Percentiles rank a stretch among this genome's conserved stretches.
Evolutionary conservation across 345 rosid genomes (phyloP).

Genomic region (Ceriops decandra): DNA sequence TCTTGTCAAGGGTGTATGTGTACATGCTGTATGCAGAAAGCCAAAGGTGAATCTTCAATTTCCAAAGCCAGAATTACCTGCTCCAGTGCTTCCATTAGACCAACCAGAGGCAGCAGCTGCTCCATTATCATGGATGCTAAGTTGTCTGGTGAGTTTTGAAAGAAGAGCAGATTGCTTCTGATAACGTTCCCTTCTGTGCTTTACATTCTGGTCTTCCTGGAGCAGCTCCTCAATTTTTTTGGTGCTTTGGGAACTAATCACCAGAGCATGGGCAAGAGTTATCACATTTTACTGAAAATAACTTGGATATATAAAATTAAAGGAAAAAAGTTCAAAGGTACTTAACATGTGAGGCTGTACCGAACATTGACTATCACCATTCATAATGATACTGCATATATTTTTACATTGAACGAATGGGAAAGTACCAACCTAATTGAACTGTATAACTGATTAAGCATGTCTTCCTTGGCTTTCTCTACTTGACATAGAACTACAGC

Average conservation of each 20-base stretch:
- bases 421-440: slow-evolving; percentile 61
- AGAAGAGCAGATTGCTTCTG: slow-evolving; percentile 87
- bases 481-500: slow-evolving; percentile 99
- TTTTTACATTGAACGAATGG: background rate
- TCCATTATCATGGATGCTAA: slow-evolving; percentile 84
- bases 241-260: slow-evolving; percentile 68
- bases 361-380: background rate
- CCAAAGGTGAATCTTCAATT: background rate
- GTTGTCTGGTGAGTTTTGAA: slow-evolving; percentile 74
- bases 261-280: slow-evolving; percentile 2
- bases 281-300: background rate
- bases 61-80: slow-evolving; percentile 37
- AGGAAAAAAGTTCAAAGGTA: no score
- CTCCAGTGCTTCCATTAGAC: slow-evolving; percentile 43
- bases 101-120: slow-evolving; percentile 83
- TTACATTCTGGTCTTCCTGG: slow-evolving; percentile 85
- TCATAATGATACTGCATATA: background rate
- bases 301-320: background rate
- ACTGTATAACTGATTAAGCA: slow-evolving; percentile 92
- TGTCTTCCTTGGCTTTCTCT: slow-evolving; percentile 96
- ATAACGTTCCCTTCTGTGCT: slow-evolving; percentile 68
- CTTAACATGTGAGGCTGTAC: background rate
- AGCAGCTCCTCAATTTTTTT: slow-evolving; percentile 80
- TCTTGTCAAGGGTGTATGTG: background rate
- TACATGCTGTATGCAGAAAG: background rate